Base-by-base conservation (phyloP, 768 basidiomycete species). In the Imleria badia region DNA sequence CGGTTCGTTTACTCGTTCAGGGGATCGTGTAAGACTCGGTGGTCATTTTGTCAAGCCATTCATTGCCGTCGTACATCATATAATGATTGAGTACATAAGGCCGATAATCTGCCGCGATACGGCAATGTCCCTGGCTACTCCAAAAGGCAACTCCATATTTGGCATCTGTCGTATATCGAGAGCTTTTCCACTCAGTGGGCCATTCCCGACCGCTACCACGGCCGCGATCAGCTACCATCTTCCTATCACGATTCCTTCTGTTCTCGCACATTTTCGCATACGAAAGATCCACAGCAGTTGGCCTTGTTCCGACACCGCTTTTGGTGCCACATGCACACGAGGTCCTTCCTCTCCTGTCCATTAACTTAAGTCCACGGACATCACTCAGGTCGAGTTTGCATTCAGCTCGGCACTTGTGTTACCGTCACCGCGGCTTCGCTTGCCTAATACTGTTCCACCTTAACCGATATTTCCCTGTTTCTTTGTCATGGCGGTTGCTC, bases 351-450 rank as follows among this genome's bases (percentile, higher is more conserved):
- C 60, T 68, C 66, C 62, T 62, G 64, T 68, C 60, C 51, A 70
- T 70, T 70, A 70, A 72, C 72, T 71, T 71, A 71, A 71, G 61
- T 71, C 70, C 70, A 73, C 70, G 70, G 70, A 73, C 70, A 72
- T 71, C 64, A 60, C 62, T 55, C 64, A 61, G 61, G 54, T 66
- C 53, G 52, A 58, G 63, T 59, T 43, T 67, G 55, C 59, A 63
- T 54, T 54, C 46, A 71, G 65, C 61, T 71, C 69, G 71, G 71
- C 71, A 71, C 60, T 58, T 58, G 65, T 58, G 50, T 36, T 71
- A 56, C 69, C 71, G 71, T 71, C 66, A 73, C 70, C 70, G 71
- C 64, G 71, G 71, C 60, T 61, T 73, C 68, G 66, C 67, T 71
- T 65, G 66, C 64, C 61, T 69, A 66, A 61, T 70, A 56, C 48